phyloP scores from a whole-genome alignment of 1,284 basidiomycete genomes.

The Ceratobasidium sp. region DNA sequence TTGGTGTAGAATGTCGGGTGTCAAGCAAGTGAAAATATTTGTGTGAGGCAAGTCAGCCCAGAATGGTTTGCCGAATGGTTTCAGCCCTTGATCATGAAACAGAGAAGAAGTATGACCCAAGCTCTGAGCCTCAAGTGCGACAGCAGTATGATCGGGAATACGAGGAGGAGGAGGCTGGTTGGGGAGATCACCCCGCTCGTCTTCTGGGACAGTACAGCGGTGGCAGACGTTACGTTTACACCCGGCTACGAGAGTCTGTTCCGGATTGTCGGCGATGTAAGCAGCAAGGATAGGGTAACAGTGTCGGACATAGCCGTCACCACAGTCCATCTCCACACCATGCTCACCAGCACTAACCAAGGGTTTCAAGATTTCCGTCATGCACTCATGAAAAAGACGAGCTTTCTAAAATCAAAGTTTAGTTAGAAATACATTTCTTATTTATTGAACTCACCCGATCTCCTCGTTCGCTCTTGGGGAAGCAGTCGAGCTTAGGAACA shows the following conservation, averaged over 20 bases:
- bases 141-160: not conserved
- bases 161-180: not conserved
- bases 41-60: conserved; percentile 53
- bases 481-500: not conserved
- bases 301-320: conserved; percentile 36
- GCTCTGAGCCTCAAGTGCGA: not conserved
- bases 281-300: conserved; percentile 43
- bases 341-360: conserved; percentile 29
- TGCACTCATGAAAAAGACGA: conserved; percentile 44
- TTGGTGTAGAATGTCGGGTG: conserved; percentile 56
- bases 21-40: conserved; percentile 53
- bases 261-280: conserved; percentile 46
- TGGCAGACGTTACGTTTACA: conserved; percentile 26
- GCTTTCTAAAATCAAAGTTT: not conserved
- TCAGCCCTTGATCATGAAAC: conserved; percentile 22
- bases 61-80: conserved; percentile 50
- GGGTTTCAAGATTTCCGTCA: conserved; percentile 36
- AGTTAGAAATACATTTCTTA: too few species aligned
- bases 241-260: conserved; percentile 42
- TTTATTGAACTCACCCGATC: too few species aligned
- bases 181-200: conserved; percentile 27
- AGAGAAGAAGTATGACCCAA: not conserved
- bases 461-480: not conserved
- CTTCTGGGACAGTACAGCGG: conserved; percentile 13
- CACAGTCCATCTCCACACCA: conserved; percentile 45